Percentiles rank a stretch among this genome's conserved stretches.
These are phyloP conservation scores for Blastobotrys aristatus DNA, from an alignment of 1,139 yeast species.

Conservation along the genomic window DNA sequence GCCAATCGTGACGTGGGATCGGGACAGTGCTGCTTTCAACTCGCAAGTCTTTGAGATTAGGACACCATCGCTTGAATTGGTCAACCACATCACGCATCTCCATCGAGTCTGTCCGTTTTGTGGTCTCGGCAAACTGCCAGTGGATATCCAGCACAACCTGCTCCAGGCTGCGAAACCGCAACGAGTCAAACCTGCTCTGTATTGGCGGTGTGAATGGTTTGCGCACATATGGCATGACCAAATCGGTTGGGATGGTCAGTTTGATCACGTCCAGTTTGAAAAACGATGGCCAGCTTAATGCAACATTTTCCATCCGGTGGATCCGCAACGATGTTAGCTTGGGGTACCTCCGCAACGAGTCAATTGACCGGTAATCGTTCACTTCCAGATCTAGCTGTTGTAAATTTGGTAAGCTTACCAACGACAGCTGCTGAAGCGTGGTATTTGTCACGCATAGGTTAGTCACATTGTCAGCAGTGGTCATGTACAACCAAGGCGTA, in stretches of 20 bases:
- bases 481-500: neutral
- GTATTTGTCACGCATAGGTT: neutral
- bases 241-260: neutral
- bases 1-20: neutral
- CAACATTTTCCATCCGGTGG: neutral
- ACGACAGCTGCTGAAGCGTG: neutral
- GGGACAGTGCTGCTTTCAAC: neutral
- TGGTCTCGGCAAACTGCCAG: neutral
- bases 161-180: neutral
- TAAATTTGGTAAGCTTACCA: neutral
- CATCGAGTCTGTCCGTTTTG: neutral
- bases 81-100: neutral
- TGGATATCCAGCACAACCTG: neutral
- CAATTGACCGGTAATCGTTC: neutral
- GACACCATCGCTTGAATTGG: slow-evolving; percentile 1
- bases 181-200: neutral
- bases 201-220: neutral
- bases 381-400: neutral
- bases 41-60: neutral
- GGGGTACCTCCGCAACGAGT: neutral
- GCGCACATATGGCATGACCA: slow-evolving; percentile 2
- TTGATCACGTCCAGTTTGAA: neutral
- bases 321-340: neutral
- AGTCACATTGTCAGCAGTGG: neutral
- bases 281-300: slow-evolving; percentile 1